A percentile compares a stretch with the other conserved stretches of the same genome.
Evolutionary conservation across 352 stramenopile genomes (phyloP).

Genomic region (Halophytophthora polymorphica): DNA sequence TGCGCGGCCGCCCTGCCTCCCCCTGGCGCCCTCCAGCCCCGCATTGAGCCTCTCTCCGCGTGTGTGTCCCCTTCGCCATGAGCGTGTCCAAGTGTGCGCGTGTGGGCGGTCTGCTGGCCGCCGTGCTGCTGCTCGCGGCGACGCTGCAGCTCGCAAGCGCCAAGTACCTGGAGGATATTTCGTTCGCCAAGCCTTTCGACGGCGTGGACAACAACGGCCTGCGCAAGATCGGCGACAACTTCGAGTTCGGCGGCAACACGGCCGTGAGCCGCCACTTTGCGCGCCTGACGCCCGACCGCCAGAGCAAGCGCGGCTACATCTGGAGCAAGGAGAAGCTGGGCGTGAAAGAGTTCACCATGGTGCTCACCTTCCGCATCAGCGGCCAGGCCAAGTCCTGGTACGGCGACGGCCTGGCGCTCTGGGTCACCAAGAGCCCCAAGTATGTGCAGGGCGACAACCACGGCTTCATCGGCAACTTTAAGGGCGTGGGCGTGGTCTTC

Average conservation of each 20-base stretch:
- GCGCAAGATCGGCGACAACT: conserved; percentile 58
- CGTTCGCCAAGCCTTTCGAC: conserved; percentile 83
- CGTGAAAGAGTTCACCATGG: conserved; percentile 61
- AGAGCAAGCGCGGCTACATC: conserved; percentile 72
- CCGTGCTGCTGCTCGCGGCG: conserved; percentile 14
- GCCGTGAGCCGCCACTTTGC: conserved; percentile 80
- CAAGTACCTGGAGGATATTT: conserved; percentile 47
- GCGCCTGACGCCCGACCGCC: conserved; percentile 73
- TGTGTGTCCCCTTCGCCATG: conserved; percentile 13
- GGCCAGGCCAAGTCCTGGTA: conserved; percentile 74
- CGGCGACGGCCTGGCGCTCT: conserved; percentile 77
- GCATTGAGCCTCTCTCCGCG: too few relatives aligned
- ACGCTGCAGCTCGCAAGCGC: conserved; percentile 17
- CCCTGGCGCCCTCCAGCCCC: too few relatives aligned
- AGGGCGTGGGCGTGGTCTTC: conserved; percentile 74
- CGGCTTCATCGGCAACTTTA: conserved; percentile 74
- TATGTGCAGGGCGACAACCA: conserved; percentile 74
- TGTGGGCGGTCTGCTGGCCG: conserved; percentile 18
- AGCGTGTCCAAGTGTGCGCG: conserved; percentile 12
- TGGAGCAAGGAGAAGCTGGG: conserved; percentile 70
- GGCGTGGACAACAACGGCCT: conserved; percentile 54
- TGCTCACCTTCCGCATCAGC: conserved; percentile 84
- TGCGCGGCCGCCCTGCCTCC: too few relatives aligned
- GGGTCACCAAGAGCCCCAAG: conserved; percentile 56
- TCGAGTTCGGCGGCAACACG: conserved; percentile 54